Base-by-base conservation (phyloP, 768 basidiomycete genomes). In the Hypsizygus marmoreus region DNA sequence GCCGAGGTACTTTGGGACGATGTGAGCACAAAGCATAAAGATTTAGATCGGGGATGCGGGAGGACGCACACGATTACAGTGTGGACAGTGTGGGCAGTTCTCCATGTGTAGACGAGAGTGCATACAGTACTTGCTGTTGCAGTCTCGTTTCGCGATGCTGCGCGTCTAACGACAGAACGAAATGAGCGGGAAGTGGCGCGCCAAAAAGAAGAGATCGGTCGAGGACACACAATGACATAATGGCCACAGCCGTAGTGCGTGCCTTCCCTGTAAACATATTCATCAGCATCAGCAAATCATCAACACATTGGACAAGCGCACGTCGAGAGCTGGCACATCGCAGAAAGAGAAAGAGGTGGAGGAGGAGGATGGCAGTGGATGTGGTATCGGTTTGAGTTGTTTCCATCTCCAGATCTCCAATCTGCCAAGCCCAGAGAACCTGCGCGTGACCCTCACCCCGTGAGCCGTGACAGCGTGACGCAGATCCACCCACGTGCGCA, bases 201-300 rank as follows among this genome's bases (percentile, higher is more conserved):
- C 36, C 28, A 47, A 40, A 19, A 33, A 43, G 34, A n/a, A n/a
- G n/a, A n/a, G n/a, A n/a, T n/a, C n/a, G n/a, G n/a, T n/a, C n/a
- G 43, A 47, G 11, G 46, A 71, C 80, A 55, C 45, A 85, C 84
- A 56, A 82, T 76, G 40, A 81, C 72, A 66, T 89, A 91, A 74
- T 91, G 89, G 50, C 88, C 88, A 63, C 88, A 91, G 60, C 84
- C 86, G 59, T 82, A 73, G 70, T 82, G 81, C 50, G 77, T 82
- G 53, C 84, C 88, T 75, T 87, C 84, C 58, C 87, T 89, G 69
- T 29, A 46, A 45, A 57, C 35, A 54, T 51, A 50, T 45, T 52
- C 47, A 63, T 53, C 19, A 56, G 59, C 67, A 31, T 51, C 45
- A 45, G 39, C 46, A 44, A 36, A 53, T 26, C 43, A 49, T 13